phyloP scores from a whole-genome alignment of 2,329 filamentous ascomycete genomes.

The Eurotiales sp. region DNA sequence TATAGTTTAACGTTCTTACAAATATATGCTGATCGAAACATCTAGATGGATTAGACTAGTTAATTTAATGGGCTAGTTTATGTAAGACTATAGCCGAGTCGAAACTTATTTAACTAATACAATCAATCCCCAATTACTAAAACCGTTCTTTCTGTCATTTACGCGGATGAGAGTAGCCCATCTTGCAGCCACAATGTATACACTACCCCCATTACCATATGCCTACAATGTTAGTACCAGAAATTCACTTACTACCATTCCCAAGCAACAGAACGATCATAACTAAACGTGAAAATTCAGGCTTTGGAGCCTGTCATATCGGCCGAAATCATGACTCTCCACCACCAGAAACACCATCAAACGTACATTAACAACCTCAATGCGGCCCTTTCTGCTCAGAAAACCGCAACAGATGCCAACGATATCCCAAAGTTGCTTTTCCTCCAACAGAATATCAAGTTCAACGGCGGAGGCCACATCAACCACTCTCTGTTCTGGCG shows the following conservation, averaged over 20 bases:
- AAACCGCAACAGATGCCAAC: conserved; percentile 51
- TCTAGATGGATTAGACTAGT: too few species aligned
- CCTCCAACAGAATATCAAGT: conserved; percentile 70
- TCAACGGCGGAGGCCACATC: conserved; percentile 88
- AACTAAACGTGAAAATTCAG: conserved; percentile 24
- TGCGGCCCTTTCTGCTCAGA: conserved; percentile 65
- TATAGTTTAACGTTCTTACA: too few species aligned
- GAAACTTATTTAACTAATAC: too few species aligned
- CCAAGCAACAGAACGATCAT: too few species aligned
- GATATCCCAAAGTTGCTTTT: conserved; percentile 63
- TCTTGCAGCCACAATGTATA: conserved; percentile 43
- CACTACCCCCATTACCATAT: conserved; percentile 64
- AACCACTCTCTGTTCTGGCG: conserved; percentile 94
- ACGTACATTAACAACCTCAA: conserved; percentile 90
- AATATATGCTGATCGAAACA: too few species aligned
- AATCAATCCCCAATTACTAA: too few species aligned
- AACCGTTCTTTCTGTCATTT: too few species aligned
- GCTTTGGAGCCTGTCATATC: conserved; percentile 80
- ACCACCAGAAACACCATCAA: conserved; percentile 90
- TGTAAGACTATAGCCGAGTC: too few species aligned
- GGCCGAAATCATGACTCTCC: conserved; percentile 89
- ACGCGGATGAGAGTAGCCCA: too few species aligned
- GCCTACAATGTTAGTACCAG: conserved; percentile 60
- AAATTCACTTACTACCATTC: neutral
- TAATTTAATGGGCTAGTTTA: too few species aligned